A percentile compares a stretch with the other conserved stretches of the same genome.
Conservation (phyloP, 2,329 filamentous ascomycete genomes). For the Alternaria triticina region DNA sequence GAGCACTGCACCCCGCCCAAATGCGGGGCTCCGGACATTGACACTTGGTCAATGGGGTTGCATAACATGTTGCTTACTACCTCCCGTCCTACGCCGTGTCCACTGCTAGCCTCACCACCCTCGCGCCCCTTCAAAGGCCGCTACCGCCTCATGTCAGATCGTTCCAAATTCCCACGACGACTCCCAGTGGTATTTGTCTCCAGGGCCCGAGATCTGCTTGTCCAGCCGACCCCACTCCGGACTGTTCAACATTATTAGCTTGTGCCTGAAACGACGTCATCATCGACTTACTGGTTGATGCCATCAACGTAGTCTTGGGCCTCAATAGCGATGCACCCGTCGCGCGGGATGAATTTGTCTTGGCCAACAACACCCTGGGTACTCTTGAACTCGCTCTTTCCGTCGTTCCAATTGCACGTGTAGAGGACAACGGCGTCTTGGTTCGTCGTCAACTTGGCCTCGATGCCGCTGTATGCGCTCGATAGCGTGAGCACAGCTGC, state of each 20-base stretch:
- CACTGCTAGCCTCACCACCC: neutral
- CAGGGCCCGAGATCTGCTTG: slow-evolving; percentile 41
- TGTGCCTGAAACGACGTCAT: neutral
- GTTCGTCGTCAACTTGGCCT: slow-evolving; percentile 39
- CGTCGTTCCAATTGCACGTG: slow-evolving; percentile 46
- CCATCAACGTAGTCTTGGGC: slow-evolving; percentile 44
- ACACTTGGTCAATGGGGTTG: slow-evolving; percentile 6
- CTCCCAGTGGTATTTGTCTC: slow-evolving; percentile 43
- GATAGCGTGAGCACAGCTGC: slow-evolving; percentile 33
- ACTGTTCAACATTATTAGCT: slow-evolving; percentile 32
- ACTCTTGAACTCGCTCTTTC: slow-evolving; percentile 44
- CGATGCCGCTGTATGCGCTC: slow-evolving; percentile 42
- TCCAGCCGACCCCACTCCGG: slow-evolving; percentile 42
- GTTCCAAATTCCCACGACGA: slow-evolving; percentile 43
- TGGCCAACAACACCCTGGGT: slow-evolving; percentile 36
- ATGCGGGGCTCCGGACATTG: slow-evolving; percentile 21
- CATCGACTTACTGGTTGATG: slow-evolving; percentile 42
- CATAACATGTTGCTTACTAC: slow-evolving; percentile 11
- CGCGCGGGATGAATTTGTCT: slow-evolving; percentile 41
- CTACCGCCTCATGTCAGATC: slow-evolving; percentile 12
- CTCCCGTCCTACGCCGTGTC: neutral
- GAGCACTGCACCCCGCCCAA: slow-evolving; percentile 13
- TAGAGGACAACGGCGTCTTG: slow-evolving; percentile 44
- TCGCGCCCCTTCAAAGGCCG: neutral
- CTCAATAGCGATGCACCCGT: slow-evolving; percentile 45